These are phyloP conservation scores for Spirogloea muscicola DNA, from an alignment of 139 green algal genomes.

Conservation along the genomic window DNA sequence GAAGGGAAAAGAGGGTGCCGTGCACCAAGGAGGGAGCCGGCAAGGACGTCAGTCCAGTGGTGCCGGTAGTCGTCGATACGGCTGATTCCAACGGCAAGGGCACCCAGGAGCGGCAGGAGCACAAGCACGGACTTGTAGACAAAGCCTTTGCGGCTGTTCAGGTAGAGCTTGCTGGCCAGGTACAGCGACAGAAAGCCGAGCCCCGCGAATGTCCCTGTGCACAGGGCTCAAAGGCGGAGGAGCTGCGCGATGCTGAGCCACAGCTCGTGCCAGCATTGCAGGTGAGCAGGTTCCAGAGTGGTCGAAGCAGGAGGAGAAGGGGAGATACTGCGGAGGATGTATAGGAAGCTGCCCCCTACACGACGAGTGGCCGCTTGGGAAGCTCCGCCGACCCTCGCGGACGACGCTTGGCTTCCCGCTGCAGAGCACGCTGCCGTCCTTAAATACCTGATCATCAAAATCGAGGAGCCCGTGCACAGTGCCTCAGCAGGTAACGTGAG, in stretches of 20 bases:
- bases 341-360: constrained; percentile 14
- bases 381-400: constrained; percentile 13
- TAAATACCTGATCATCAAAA: too few species aligned
- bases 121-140: constrained; percentile 6
- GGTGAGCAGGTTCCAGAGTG: too few species aligned
- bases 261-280: too few species aligned
- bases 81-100: constrained; percentile 12
- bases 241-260: too few species aligned
- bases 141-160: not conserved
- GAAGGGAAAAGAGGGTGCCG: too few species aligned
- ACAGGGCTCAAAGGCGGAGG: too few species aligned
- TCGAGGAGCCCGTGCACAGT: too few species aligned
- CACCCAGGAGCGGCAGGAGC: constrained; percentile 13
- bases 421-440: not conserved
- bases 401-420: not conserved
- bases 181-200: constrained; percentile 26
- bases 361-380: constrained; percentile 31
- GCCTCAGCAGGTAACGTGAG: too few species aligned
- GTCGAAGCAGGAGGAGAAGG: too few species aligned
- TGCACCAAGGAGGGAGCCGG: constrained; percentile 19
- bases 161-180: constrained; percentile 4
- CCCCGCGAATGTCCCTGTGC: constrained; percentile 19
- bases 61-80: constrained; percentile 34
- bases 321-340: too few species aligned
- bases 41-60: constrained; percentile 33